These are phyloP conservation scores for Pythium guiyangense DNA, from an alignment of 352 stramenopile species.

Conservation along the genomic window DNA sequence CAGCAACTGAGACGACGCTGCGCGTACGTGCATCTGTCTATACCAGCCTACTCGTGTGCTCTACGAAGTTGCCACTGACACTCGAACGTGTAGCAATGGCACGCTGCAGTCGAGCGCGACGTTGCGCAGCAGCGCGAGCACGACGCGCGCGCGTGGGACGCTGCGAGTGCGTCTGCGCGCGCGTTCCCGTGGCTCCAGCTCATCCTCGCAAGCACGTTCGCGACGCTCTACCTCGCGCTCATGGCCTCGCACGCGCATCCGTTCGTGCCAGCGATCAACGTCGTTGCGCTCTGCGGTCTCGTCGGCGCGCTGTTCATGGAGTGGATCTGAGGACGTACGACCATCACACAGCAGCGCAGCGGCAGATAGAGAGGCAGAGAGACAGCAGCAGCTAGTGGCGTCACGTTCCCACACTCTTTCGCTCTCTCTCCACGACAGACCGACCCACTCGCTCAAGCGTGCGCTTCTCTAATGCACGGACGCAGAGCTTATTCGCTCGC, in stretches of 20 bases:
- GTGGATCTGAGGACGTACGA: conserved; percentile 16
- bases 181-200: conserved; percentile 53
- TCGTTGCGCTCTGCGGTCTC: conserved; percentile 34
- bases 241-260: conserved; percentile 45
- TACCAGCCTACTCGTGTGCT: background rate
- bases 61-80: conserved; percentile 6
- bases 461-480: conserved; percentile 15
- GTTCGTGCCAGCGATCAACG: conserved; percentile 49
- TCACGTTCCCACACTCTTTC: background rate
- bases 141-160: conserved; percentile 23
- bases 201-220: conserved; percentile 44
- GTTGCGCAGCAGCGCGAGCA: conserved; percentile 21
- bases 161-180: conserved; percentile 13
- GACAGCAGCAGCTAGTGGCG: background rate
- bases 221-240: conserved; percentile 46
- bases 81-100: conserved; percentile 23
- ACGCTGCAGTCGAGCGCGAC: conserved; percentile 22
- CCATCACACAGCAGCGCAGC: background rate
- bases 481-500: conserved; percentile 10
- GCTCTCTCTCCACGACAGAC: background rate
- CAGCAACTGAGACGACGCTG: conserved; percentile 23
- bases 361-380: background rate
- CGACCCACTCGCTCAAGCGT: background rate
- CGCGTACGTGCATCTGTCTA: conserved; percentile 14
- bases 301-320: conserved; percentile 30